These are phyloP conservation scores for Dinochytrium kinnereticum DNA, from an alignment of 371 early-diverging fungal genomes.

Conservation along the genomic window DNA sequence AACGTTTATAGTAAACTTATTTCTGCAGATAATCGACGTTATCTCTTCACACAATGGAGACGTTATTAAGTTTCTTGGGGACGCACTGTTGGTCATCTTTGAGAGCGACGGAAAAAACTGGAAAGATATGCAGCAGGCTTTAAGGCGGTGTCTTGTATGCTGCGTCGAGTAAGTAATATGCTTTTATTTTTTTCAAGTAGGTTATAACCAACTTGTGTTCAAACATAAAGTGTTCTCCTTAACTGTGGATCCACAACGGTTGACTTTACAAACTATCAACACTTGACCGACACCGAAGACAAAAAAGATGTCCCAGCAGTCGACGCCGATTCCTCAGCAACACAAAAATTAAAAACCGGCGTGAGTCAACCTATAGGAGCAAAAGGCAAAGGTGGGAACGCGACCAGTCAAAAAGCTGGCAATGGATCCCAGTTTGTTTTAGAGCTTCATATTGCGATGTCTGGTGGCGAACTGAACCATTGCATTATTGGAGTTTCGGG, in stretches of 20 bases:
- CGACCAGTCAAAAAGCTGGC: no score
- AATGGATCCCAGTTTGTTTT: conserved; percentile 4
- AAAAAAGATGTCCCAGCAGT: background rate
- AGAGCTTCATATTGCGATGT: conserved; percentile 27
- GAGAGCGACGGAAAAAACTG: conserved; percentile 16
- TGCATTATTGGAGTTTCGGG: conserved; percentile 28
- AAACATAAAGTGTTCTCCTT: conserved; percentile 3
- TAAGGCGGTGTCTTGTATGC: conserved; percentile 4
- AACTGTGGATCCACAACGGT: conserved; percentile 6
- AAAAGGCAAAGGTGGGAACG: background rate
- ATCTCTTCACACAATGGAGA: conserved; percentile 31
- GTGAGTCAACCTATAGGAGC: no score
- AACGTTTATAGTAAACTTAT: background rate
- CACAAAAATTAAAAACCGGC: no score
- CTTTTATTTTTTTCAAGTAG: background rate
- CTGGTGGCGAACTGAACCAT: conserved; percentile 21
- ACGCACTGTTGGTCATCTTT: conserved; percentile 33
- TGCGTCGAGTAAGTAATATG: background rate
- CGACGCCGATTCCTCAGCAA: no score
- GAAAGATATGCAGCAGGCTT: conserved; percentile 10
- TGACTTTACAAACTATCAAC: background rate
- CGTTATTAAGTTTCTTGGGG: conserved; percentile 36
- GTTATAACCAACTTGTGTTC: background rate
- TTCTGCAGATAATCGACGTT: conserved; percentile 31
- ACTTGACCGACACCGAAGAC: background rate